phyloP scores from a whole-genome alignment of 768 basidiomycete genomes.

The Tubosaeta brunneosetosa region DNA sequence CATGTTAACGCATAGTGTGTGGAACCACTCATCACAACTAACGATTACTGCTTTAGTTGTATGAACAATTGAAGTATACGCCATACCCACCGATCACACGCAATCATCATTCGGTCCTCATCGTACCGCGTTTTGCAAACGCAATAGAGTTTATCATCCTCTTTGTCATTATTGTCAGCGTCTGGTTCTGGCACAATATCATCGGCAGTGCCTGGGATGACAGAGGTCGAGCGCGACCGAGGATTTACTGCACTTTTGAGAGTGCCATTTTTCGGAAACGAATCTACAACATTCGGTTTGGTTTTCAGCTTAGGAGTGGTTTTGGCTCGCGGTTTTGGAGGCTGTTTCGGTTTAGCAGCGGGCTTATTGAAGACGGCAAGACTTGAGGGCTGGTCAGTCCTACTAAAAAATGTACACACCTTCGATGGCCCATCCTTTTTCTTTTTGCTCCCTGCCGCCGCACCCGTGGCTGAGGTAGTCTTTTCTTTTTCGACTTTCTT shows the following conservation, averaged over 20 bases:
- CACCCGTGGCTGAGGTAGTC: neutral
- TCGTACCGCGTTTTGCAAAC: constrained; percentile 86
- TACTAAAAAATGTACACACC: constrained; percentile 9
- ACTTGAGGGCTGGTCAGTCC: neutral
- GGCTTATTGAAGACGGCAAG: constrained; percentile 7
- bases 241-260: constrained; percentile 26
- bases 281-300: constrained; percentile 10
- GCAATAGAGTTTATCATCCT: constrained; percentile 71
- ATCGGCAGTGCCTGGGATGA: constrained; percentile 49
- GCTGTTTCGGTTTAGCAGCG: constrained; percentile 26
- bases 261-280: constrained; percentile 13
- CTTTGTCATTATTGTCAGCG: constrained; percentile 39
- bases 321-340: constrained; percentile 31
- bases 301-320: constrained; percentile 27
- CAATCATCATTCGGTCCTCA: constrained; percentile 87
- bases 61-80: neutral
- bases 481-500: constrained; percentile 28
- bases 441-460: constrained; percentile 33
- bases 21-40: constrained; percentile 95
- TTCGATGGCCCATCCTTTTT: constrained; percentile 26
- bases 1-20: constrained; percentile 80
- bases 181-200: constrained; percentile 46
- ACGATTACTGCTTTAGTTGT: neutral
- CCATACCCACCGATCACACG: constrained; percentile 74
- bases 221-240: constrained; percentile 69